Conservation (phyloP, 345 rosid species). For the Bretschneidera sinensis region DNA sequence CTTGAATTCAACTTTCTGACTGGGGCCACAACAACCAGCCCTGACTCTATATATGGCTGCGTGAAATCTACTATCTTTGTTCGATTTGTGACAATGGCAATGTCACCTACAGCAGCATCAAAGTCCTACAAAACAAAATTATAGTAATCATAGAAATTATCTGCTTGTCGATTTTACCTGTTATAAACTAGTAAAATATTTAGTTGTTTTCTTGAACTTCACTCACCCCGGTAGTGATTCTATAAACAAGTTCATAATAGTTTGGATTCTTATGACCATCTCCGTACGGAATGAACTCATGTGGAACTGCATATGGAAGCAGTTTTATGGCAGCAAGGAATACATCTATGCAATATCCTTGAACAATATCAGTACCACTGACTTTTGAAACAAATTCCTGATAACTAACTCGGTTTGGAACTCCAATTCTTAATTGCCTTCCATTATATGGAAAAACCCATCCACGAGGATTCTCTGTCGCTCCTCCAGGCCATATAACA, state of each 20-base stretch:
- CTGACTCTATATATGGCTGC: slow-evolving; percentile 84
- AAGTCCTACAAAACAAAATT: slow-evolving; percentile 47
- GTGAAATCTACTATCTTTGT: slow-evolving; percentile 76
- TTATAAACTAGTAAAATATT: neutral
- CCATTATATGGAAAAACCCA: slow-evolving; percentile 93
- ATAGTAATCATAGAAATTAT: slow-evolving; percentile 4
- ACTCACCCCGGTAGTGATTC: slow-evolving; percentile 65
- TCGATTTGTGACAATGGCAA: slow-evolving; percentile 69
- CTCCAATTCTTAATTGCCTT: slow-evolving; percentile 62
- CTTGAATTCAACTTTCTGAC: slow-evolving; percentile 56
- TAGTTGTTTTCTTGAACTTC: slow-evolving; percentile 8
- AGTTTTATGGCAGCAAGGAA: slow-evolving; percentile 68
- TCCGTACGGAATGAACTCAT: slow-evolving; percentile 67
- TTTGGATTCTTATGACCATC: slow-evolving; percentile 75
- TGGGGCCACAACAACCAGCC: slow-evolving; percentile 86
- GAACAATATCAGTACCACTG: slow-evolving; percentile 46
- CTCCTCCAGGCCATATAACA: slow-evolving; percentile 92
- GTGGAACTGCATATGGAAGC: slow-evolving; percentile 75
- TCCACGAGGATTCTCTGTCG: slow-evolving; percentile 60
- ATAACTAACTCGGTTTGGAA: slow-evolving; percentile 68
- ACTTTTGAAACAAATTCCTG: slow-evolving; percentile 40
- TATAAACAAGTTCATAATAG: slow-evolving; percentile 56
- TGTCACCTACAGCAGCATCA: slow-evolving; percentile 80
- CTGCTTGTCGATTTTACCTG: neutral
- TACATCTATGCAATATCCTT: slow-evolving; percentile 74